Evolutionary conservation across 805 yeast genomes (phyloP).

Genomic region (Saccharomycopsis sp.): DNA sequence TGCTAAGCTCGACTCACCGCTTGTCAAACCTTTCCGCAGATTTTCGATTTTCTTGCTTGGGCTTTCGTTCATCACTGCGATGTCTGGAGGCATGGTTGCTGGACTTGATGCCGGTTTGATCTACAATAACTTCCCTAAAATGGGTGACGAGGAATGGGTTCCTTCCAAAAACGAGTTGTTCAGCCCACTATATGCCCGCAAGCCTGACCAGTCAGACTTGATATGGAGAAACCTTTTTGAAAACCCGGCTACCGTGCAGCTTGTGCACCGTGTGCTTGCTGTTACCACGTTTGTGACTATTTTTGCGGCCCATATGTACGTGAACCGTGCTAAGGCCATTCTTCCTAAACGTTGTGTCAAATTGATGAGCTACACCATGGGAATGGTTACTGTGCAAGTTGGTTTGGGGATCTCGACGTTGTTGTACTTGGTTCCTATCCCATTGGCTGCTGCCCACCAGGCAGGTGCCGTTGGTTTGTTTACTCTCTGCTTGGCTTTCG

Average conservation of each 20-base stretch:
- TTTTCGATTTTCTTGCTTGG: slow-evolving; percentile 51
- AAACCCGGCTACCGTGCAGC: slow-evolving; percentile 93
- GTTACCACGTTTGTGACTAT: slow-evolving; percentile 69
- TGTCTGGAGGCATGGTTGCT: slow-evolving; percentile 98
- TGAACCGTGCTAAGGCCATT: slow-evolving; percentile 45
- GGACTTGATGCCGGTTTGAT: slow-evolving; percentile 97
- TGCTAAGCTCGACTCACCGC: slow-evolving; percentile 54
- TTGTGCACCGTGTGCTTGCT: slow-evolving; percentile 84
- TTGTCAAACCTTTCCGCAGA: slow-evolving; percentile 50
- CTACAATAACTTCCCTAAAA: slow-evolving; percentile 92
- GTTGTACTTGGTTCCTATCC: slow-evolving; percentile 82
- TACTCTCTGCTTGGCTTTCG: slow-evolving; percentile 65
- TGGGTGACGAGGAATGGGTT: slow-evolving; percentile 64
- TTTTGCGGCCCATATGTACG: slow-evolving; percentile 63
- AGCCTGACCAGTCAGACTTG: slow-evolving; percentile 60
- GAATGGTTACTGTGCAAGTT: slow-evolving; percentile 77
- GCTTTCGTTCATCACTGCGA: slow-evolving; percentile 80
- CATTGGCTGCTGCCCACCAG: slow-evolving; percentile 92
- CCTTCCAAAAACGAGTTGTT: slow-evolving; percentile 77
- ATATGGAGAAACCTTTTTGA: slow-evolving; percentile 92
- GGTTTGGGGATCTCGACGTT: slow-evolving; percentile 82
- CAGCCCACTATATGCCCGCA: slow-evolving; percentile 65
- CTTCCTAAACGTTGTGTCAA: slow-evolving; percentile 53
- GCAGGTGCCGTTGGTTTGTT: slow-evolving; percentile 91
- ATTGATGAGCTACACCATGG: slow-evolving; percentile 65